Evolutionary conservation across 2,329 filamentous ascomycete species (phyloP).

Genomic region (Tolypocladium pustulatum): DNA sequence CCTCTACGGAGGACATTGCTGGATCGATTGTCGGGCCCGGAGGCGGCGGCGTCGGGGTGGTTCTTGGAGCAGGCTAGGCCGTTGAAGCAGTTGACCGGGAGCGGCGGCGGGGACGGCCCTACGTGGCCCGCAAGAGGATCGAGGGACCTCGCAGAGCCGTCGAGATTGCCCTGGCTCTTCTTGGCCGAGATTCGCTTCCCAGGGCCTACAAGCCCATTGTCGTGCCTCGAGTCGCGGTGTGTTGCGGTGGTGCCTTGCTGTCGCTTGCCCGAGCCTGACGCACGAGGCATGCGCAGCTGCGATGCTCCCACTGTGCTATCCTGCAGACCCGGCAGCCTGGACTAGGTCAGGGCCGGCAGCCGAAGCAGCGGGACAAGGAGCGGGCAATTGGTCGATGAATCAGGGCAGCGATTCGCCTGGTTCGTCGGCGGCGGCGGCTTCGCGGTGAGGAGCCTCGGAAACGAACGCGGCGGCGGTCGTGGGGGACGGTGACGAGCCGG

Average conservation of each 20-base stretch:
- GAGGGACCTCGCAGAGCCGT: slow-evolving; percentile 24
- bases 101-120: slow-evolving; percentile 15
- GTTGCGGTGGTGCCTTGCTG: slow-evolving; percentile 49
- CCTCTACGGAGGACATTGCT: slow-evolving; percentile 31
- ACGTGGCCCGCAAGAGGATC: slow-evolving; percentile 19
- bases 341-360: slow-evolving; percentile 22
- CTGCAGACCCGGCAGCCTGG: slow-evolving; percentile 22
- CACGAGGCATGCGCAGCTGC: slow-evolving; percentile 49
- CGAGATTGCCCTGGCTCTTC: slow-evolving; percentile 36
- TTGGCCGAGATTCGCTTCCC: slow-evolving; percentile 26
- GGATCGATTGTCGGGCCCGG: slow-evolving; percentile 25
- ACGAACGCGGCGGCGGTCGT: not conserved
- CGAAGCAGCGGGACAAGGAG: slow-evolving; percentile 15
- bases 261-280: slow-evolving; percentile 48
- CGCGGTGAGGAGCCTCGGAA: not conserved
- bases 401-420: slow-evolving; percentile 4
- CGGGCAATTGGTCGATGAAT: slow-evolving; percentile 7
- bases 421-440: not conserved
- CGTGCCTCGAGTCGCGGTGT: slow-evolving; percentile 66
- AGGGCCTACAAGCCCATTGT: slow-evolving; percentile 71
- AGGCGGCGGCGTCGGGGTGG: slow-evolving; percentile 7
- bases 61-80: slow-evolving; percentile 22
- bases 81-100: slow-evolving; percentile 14
- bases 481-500: not conserved
- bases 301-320: slow-evolving; percentile 21